Base-by-base conservation (phyloP, 1,284 basidiomycete species). In the Fomitopsis pinicola region DNA sequence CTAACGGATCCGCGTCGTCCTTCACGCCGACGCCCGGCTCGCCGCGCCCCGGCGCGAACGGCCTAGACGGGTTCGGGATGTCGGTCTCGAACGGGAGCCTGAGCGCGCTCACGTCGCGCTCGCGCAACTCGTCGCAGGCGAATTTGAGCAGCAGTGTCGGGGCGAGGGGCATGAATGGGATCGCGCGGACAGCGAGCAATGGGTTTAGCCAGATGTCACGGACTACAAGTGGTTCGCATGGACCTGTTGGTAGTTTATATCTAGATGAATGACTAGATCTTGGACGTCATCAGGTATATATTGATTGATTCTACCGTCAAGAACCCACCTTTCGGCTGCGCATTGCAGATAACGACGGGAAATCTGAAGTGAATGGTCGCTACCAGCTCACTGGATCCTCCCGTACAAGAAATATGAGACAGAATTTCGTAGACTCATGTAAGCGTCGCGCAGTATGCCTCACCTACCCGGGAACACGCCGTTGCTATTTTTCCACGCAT, bases 51-150 rank as follows among this genome's bases (percentile, higher is more conserved):
- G 36, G 44, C 44, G 44, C 19, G 44, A 46, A 28, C 26, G 44
- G 44, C 19, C 65, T 67, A 33, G 69, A 70, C 62, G 71, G 68
- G 57, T 71, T 70, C 67, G 66, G 69, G 48, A 67, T 69, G 36
- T 66, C 70, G 45, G 67, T 69, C 44, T 69, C 72, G 7, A 72
- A 72, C 53, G 72, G 72, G 58, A 71, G 69, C 61, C 63, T 74
- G 12, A 69, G 72, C 57, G 73, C 73, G 28, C 67, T 76, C 19
- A 70, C 83, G 57, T 75, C 75, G 48, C 82, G 87, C 30, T 89
- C 88, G 64, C 77, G 85, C 64, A 89, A 88, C 64, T 79, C 79
- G 7, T 89, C 87, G 1, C 82, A 86, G 69, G 79, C 85, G 71
- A 89, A 82, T 68, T 69, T 89, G 35, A 54, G 35, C 52, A 26